phyloP scores from a whole-genome alignment of 2,329 filamentous ascomycete species.

The Sphaerulina populicola region DNA sequence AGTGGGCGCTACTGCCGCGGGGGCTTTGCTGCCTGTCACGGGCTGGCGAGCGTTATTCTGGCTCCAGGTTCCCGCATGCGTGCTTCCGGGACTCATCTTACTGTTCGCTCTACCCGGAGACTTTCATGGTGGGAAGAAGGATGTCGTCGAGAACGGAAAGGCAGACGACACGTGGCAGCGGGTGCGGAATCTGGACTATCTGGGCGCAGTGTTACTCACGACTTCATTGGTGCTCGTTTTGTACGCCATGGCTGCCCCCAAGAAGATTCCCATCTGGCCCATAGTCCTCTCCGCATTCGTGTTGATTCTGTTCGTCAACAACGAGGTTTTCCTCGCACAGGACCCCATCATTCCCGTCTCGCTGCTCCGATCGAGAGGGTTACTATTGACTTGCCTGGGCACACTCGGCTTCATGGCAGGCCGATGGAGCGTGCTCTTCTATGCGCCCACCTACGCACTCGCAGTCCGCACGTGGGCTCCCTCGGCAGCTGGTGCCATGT shows the following conservation, averaged over 20 bases:
- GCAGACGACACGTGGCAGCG: slow-evolving; percentile 38
- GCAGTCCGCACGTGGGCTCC: slow-evolving; percentile 63
- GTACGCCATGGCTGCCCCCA: slow-evolving; percentile 57
- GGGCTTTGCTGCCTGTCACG: slow-evolving; percentile 52
- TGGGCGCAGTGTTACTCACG: slow-evolving; percentile 58
- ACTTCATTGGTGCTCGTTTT: slow-evolving; percentile 63
- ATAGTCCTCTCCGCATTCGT: slow-evolving; percentile 53
- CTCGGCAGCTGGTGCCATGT: slow-evolving; percentile 62
- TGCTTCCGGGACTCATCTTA: slow-evolving; percentile 54
- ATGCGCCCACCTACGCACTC: slow-evolving; percentile 69
- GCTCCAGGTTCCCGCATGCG: slow-evolving; percentile 57
- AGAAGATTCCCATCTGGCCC: slow-evolving; percentile 50
- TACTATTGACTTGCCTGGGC: slow-evolving; percentile 63
- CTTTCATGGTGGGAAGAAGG: slow-evolving; percentile 27
- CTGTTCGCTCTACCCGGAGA: slow-evolving; percentile 56
- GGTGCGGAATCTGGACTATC: slow-evolving; percentile 62
- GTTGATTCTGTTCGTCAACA: slow-evolving; percentile 51
- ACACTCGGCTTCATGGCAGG: slow-evolving; percentile 73
- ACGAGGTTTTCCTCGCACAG: slow-evolving; percentile 55
- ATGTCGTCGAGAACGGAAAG: slow-evolving; percentile 9
- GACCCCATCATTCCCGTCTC: slow-evolving; percentile 69
- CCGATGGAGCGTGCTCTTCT: slow-evolving; percentile 74
- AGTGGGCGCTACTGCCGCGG: slow-evolving; percentile 62
- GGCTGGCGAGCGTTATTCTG: slow-evolving; percentile 73
- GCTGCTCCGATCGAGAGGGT: slow-evolving; percentile 60